A percentile compares a stretch with the other conserved stretches of the same genome.
phyloP scores from a whole-genome alignment of 768 basidiomycete genomes.

The Phylloporus arenicola region DNA sequence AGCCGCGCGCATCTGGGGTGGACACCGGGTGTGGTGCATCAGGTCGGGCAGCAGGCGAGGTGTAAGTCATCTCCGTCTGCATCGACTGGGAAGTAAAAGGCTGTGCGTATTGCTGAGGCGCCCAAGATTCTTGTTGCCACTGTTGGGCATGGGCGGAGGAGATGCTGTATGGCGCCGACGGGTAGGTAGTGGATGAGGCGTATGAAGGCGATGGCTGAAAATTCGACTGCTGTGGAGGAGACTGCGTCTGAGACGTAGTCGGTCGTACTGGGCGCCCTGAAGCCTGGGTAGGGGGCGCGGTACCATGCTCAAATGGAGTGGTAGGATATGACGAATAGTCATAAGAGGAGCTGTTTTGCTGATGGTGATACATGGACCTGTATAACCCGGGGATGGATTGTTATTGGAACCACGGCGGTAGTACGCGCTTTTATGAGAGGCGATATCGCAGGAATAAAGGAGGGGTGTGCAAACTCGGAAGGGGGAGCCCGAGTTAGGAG shows the following conservation, averaged over 20 bases:
- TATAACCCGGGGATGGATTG: conserved; percentile 42
- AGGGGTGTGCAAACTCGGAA: conserved; percentile 27
- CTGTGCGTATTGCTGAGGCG: conserved; percentile 29
- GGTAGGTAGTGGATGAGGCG: conserved; percentile 24
- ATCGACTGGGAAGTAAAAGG: conserved; percentile 31
- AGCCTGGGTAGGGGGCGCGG: conserved; percentile 26
- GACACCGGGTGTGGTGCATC: conserved; percentile 28
- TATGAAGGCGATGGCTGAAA: conserved; percentile 29
- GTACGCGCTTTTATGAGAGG: conserved; percentile 27
- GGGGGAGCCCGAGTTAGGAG: conserved; percentile 27
- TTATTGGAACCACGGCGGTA: conserved; percentile 15
- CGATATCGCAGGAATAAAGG: conserved; percentile 25
- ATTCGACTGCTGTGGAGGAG: conserved; percentile 24
- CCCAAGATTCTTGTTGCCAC: conserved; percentile 40
- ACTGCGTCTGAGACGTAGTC: conserved; percentile 30
- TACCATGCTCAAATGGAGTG: conserved; percentile 21
- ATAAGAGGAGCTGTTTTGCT: conserved; percentile 43
- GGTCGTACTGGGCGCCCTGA: conserved; percentile 27
- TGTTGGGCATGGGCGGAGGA: conserved; percentile 31
- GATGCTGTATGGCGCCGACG: conserved; percentile 27
- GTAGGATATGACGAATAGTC: conserved; percentile 44
- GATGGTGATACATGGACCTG: conserved; percentile 53
- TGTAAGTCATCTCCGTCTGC: conserved; percentile 32
- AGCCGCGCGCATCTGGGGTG: conserved; percentile 28
- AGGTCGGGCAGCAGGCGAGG: conserved; percentile 29